Evolutionary conservation across 1,284 basidiomycete genomes (phyloP), one percentile per base, ranked within the genome.

Genomic region (Amylostereum areolatum): DNA sequence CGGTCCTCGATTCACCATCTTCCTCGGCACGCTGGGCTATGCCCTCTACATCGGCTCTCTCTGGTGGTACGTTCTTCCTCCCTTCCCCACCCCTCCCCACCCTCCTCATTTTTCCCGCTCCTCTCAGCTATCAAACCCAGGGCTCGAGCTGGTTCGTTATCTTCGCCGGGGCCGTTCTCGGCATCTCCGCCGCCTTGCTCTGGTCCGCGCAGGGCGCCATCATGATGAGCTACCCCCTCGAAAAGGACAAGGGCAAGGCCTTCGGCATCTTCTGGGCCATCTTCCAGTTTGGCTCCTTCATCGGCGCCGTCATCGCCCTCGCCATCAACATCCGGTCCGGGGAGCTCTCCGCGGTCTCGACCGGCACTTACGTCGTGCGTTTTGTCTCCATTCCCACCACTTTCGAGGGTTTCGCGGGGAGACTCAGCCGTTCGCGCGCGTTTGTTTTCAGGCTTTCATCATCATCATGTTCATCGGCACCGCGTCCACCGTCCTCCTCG

Each of bases 151-250:
- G 66, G 65, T 77, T 77, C 59, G 65, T 76, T 45, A 77, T 82
- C 50, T 71, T 75, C 39, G 71, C 77, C 1, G 79, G 79, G 9
- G 78, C 74, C 4, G 61, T 82, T 40, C 73, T 82, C 33, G 81
- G 81, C 30, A 54, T 78, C 28, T 76, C 77, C 44, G 81, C 81
- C 9, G 77, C 75, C 12, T 64, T 82, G n/a, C 66, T 83, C 8
- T 80, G 77, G 77, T 73, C 77, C 10, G 75, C 76, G 0, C 80
- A 82, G 57, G 79, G 79, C 6, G 64, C 71, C 1, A 69, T 80
- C 48, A 81, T 80, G 72, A 71, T 81, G 32, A 61, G 70, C 4
- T 77, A 75, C 58, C 69, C 72, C 0, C 69, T 59, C 61, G 74
- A 75, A 30, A 55, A 55, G 24, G 49, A 55, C 44, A 55, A 55